Percentiles rank a stretch among this genome's conserved stretches.
Evolutionary conservation across 176 grass and related monocot species (phyloP).

Genomic region (Oryza australiensis): DNA sequence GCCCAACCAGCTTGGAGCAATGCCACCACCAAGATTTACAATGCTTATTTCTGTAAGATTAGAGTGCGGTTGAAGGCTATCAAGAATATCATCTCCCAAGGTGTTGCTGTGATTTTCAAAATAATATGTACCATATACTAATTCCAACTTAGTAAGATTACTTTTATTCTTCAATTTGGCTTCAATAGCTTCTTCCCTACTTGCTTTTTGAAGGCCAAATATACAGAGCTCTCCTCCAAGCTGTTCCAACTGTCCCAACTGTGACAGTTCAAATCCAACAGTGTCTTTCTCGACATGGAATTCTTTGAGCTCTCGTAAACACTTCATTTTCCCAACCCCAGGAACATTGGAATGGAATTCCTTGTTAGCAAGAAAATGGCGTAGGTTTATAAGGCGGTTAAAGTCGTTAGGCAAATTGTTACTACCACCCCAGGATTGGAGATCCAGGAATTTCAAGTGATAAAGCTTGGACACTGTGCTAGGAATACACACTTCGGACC

Average conservation of each 20-base stretch:
- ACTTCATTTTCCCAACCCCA: constrained; percentile 13
- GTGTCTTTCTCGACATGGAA: not conserved
- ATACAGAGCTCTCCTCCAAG: not conserved
- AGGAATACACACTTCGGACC: not conserved
- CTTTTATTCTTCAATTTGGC: too few species aligned
- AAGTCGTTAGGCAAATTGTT: not conserved
- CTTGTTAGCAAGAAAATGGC: not conserved
- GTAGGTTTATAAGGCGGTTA: not conserved
- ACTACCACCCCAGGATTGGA: fast-evolving
- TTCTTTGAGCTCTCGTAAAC: not conserved
- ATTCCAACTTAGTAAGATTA: too few species aligned
- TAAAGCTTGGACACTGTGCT: not conserved
- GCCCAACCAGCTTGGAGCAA: too few species aligned
- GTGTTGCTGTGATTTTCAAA: too few species aligned
- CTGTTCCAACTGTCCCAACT: not conserved
- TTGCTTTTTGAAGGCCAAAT: not conserved
- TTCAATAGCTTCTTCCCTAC: too few species aligned
- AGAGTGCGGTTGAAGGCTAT: too few species aligned
- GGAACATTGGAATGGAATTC: not conserved
- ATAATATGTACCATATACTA: too few species aligned
- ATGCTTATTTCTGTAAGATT: too few species aligned
- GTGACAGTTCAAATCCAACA: not conserved
- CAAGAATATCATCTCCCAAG: too few species aligned
- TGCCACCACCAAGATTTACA: too few species aligned
- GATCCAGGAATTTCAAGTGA: constrained; percentile 25